Evolutionary conservation across 225 moss, liverwort and hornwort species (phyloP), one percentile per base, ranked within the genome.

Genomic region (Polytrichum formosum): DNA sequence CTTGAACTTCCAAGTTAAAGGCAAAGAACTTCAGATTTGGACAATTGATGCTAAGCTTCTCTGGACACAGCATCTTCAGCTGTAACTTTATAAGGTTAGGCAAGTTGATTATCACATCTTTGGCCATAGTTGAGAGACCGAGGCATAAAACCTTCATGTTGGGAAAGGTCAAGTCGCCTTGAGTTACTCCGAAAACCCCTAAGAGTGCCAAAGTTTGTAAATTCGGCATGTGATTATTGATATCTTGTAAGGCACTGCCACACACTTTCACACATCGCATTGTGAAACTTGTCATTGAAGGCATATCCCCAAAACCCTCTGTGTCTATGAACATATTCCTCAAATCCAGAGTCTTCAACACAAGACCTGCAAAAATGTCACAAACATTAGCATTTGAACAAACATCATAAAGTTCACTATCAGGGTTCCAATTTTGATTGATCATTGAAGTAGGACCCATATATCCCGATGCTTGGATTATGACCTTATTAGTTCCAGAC

Each of bases 301-400:
- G 79, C 87, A 88, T 88, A 59, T 75, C 79, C 53, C 80, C 79
- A 53, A 80, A 28, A 5, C 62, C 82, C 19, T 29, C 74, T 2
- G 75, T 70, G 28, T 84, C 88, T 13, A 88, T 68, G 33, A 82
- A 88, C 88, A 88, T 84, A 65, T 88, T 88, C 35, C 88, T 82
- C 64, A 88, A 68, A 66, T 88, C 88, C 67, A 88, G 61, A 4
- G 75, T 88, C 77, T 72, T 78, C 46, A 88, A 63, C 26, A 55
- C 13, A 54, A 68, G 70, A 80, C 88, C 88, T 88, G 78, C 53
- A 63, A 26, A 63, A 5, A 46, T 46, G 46, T 46, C 16, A 46
- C 46, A 46, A 46, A 16, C 46, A 46, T 46, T 46, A 16, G 13
- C 46, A 46, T 46, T 46, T 10, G 46, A 46, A 16, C 13, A 46